Evolutionary conservation across 192 early-diverging fungal species (phyloP), one percentile per base, ranked within the genome.

Genomic region (Allomyces arbusculus): DNA sequence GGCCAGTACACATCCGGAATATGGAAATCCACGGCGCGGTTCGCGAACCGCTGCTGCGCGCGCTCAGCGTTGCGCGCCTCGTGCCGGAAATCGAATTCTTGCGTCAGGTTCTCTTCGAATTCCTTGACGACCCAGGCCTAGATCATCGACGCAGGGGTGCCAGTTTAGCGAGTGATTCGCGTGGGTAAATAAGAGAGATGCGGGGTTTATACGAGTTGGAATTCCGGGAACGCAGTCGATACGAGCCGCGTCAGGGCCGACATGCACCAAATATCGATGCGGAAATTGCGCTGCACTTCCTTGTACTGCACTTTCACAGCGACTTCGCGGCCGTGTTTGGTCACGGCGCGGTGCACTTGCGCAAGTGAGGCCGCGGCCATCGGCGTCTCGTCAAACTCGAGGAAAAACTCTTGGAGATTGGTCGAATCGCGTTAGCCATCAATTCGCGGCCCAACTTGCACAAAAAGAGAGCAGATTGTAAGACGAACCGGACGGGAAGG

Each of bases 221-320:
- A 79, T 64, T 79, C 75, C 8, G 75, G 75, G 55, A 79, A 79
- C 4, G 76, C 28, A 23, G 64, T 67, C 10, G 75, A 71, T 23
- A 75, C 70, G 66, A 79, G 64, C 45, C 73, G 63, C 4, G 78
- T 76, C 33, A 79, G 73, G 11, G 78, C 72, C 63, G 76, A 65
- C 75, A 79, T 75, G 20, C 73, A 75, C 78, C 75, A 76, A 45
- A 79, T 69, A 23, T 79, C 78, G 23, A 70, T 69, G 55, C 70
- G 61, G 64, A 79, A 79, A 24, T 76, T 71, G 8, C 78, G 71
- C n/a, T 70, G 68, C 14, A 79, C 78, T 44, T 76, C 69, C 33
- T 69, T 72, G 62, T 79, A 76, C 61, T 79, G 78, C 24, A 79
- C 71, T 65, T 79, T 79, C 14, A 79, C 78, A 16, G 75, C 78